Percentiles rank a stretch among this genome's conserved stretches.
Evolutionary conservation across 257 asterid genomes (phyloP).

Genomic region (Cynanchum wilfordii): DNA sequence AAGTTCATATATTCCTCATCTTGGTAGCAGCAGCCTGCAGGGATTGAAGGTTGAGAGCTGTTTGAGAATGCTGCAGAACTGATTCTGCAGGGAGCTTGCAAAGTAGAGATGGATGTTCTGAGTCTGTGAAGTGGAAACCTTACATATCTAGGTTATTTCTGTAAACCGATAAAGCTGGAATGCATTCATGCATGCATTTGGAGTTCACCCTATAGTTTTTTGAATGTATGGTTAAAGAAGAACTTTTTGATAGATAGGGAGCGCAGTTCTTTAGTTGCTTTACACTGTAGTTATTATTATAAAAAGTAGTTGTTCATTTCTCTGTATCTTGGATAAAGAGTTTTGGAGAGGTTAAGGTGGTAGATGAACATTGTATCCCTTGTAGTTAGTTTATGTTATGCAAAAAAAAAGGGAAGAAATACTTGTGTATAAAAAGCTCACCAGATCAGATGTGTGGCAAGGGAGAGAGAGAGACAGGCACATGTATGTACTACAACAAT

Average conservation of each 20-base stretch:
- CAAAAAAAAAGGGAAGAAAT: background rate
- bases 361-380: background rate
- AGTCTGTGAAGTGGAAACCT: background rate
- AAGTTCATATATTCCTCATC: conserved; percentile 7
- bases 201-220: background rate
- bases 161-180: background rate
- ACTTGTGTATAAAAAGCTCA: background rate
- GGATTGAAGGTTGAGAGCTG: background rate
- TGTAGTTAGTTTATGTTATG: background rate
- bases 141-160: background rate
- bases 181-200: background rate
- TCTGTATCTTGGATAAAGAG: conserved; percentile 3
- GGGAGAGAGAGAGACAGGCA: too few relatives aligned
- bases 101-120: too few relatives aligned
- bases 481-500: too few relatives aligned
- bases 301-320: background rate
- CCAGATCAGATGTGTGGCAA: background rate
- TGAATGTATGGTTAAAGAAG: background rate
- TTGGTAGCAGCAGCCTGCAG: background rate
- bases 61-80: background rate
- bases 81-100: background rate
- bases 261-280: too few relatives aligned
- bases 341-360: background rate
- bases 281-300: too few relatives aligned
- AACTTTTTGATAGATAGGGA: background rate